Percentiles rank a stretch among this genome's conserved stretches.
phyloP scores from a whole-genome alignment of 257 asterid species.

The Cynanchum wilfordii region DNA sequence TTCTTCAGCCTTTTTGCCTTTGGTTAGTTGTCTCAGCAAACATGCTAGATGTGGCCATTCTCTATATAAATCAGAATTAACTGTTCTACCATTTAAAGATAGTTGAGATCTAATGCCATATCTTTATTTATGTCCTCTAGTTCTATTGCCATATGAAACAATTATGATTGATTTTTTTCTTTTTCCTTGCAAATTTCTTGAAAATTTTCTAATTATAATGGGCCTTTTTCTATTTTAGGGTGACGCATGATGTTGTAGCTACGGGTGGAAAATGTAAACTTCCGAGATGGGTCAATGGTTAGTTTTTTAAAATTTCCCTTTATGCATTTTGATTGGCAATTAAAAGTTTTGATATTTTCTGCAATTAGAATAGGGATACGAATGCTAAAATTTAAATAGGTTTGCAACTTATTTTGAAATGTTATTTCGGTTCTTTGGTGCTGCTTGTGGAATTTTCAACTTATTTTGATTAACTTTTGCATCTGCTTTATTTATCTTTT shows the following conservation, averaged over 20 bases:
- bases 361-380: not conserved
- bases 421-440: not conserved
- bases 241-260: conserved; percentile 89
- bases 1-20: not conserved
- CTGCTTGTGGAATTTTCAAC: not conserved
- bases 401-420: not conserved
- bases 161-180: not conserved
- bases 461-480: not conserved
- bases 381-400: not conserved
- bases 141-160: not conserved
- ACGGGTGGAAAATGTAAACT: conserved; percentile 83
- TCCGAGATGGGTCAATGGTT: conserved; percentile 89
- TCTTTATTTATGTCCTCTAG: not conserved
- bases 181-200: not conserved
- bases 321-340: not conserved
- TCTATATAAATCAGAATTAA: not conserved
- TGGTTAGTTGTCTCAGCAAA: not conserved
- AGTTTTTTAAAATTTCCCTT: conserved; percentile 21
- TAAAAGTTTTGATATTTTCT: not conserved
- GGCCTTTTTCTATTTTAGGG: conserved; percentile 42
- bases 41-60: not conserved
- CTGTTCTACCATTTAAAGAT: not conserved
- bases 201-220: not conserved
- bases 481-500: not conserved
- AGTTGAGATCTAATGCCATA: not conserved